Percentiles rank a stretch among this genome's conserved stretches.
Evolutionary conservation across 2,329 filamentous ascomycete species (phyloP).

Genomic region (Grosmannia clavigera): DNA sequence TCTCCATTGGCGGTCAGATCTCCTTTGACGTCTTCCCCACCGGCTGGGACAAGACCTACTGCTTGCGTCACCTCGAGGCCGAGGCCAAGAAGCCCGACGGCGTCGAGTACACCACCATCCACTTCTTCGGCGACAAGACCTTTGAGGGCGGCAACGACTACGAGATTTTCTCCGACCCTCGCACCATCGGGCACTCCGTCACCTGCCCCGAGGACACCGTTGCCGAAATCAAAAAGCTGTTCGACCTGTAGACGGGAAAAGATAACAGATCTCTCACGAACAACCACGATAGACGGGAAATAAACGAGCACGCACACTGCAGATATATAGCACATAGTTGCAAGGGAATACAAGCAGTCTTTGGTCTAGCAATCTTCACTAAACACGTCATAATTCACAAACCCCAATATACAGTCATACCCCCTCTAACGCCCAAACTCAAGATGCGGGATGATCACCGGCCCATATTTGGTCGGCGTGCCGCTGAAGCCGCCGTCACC

Average conservation of each 20-base stretch:
- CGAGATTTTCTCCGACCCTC: constrained; percentile 75
- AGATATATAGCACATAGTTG: constrained; percentile 1
- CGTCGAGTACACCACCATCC: constrained; percentile 72
- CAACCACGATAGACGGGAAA: background rate
- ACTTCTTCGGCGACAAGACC: constrained; percentile 98
- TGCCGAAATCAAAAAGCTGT: constrained; percentile 66
- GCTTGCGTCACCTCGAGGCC: constrained; percentile 71
- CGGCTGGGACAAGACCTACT: constrained; percentile 99
- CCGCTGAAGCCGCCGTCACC: constrained; percentile 60
- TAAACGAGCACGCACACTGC: background rate
- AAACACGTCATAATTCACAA: too few relatives aligned
- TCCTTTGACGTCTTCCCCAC: constrained; percentile 96
- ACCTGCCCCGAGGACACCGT: constrained; percentile 72
- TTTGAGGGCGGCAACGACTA: constrained; percentile 85
- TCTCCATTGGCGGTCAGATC: constrained; percentile 92
- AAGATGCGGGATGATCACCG: constrained; percentile 82
- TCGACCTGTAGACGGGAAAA: constrained; percentile 37
- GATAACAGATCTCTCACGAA: background rate
- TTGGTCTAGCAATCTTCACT: background rate
- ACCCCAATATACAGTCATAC: too few relatives aligned
- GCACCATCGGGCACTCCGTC: constrained; percentile 79
- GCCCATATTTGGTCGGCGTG: constrained; percentile 86
- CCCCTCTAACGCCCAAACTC: constrained; percentile 51
- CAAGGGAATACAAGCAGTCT: background rate
- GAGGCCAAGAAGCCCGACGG: constrained; percentile 60